These are phyloP conservation scores for Erysiphe pulchra DNA, from an alignment of 2,329 filamentous ascomycete genomes.

Conservation along the genomic window DNA sequence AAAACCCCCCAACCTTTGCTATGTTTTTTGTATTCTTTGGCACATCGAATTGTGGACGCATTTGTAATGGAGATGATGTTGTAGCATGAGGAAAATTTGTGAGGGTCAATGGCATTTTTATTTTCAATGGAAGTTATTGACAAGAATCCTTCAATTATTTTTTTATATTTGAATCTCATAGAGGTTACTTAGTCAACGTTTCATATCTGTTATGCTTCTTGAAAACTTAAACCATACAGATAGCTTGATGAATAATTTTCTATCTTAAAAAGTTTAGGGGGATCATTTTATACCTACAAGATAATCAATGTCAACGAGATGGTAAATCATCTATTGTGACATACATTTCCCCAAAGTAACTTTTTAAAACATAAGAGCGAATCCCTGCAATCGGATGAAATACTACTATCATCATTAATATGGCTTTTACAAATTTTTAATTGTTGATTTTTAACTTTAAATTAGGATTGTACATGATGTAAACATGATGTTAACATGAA, in stretches of 20 bases:
- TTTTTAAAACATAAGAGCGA: slow-evolving; percentile 17
- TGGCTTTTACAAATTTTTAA: too few relatives aligned
- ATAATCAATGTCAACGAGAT: slow-evolving; percentile 14
- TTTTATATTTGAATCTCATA: not conserved
- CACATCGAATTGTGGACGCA: slow-evolving; percentile 16
- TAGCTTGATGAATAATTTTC: not conserved
- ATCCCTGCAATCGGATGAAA: slow-evolving; percentile 21
- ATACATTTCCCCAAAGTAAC: slow-evolving; percentile 16
- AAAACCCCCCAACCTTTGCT: slow-evolving; percentile 18
- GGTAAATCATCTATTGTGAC: slow-evolving; percentile 22
- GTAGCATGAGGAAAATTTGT: not conserved
- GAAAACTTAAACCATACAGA: not conserved
- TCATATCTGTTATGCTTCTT: not conserved
- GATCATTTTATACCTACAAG: slow-evolving; percentile 15
- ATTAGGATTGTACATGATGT: too few relatives aligned
- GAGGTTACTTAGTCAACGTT: not conserved
- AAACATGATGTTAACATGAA: too few relatives aligned
- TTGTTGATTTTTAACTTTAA: too few relatives aligned
- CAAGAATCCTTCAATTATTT: not conserved
- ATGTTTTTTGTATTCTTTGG: slow-evolving; percentile 12
- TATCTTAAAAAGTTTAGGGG: slow-evolving; percentile 11
- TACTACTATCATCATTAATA: not conserved
- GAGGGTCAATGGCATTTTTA: not conserved
- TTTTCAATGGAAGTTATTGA: not conserved
- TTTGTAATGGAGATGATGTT: slow-evolving; percentile 11